These are phyloP conservation scores for Marvania coccoides DNA, from an alignment of 139 green algal genomes.

Conservation along the genomic window DNA sequence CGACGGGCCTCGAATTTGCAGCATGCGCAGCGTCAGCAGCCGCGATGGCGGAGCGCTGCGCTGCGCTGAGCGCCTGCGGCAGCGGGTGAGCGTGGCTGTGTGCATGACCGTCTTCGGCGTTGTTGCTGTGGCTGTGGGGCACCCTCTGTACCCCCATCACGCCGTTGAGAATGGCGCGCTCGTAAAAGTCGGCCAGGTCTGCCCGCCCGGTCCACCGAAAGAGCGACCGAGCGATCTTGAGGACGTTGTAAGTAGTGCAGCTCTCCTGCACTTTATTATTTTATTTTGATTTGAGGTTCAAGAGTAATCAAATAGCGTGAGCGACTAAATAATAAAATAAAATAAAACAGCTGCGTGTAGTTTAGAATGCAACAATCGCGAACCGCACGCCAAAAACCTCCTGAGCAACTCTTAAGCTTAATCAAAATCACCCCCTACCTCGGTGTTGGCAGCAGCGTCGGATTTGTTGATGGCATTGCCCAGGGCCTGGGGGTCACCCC, in stretches of 20 bases:
- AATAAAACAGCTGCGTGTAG: too few relatives aligned
- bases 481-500: slow-evolving; percentile 23
- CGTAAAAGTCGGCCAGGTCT: slow-evolving; percentile 42
- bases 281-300: too few relatives aligned
- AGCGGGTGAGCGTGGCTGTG: background rate
- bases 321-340: too few relatives aligned
- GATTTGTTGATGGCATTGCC: slow-evolving; percentile 12
- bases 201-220: slow-evolving; percentile 42
- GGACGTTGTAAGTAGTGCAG: slow-evolving; percentile 61
- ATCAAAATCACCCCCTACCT: too few relatives aligned
- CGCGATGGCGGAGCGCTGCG: background rate
- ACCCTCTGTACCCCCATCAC: slow-evolving; percentile 32
- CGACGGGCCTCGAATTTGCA: background rate
- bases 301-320: too few relatives aligned
- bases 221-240: slow-evolving; percentile 50
- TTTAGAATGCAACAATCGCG: too few relatives aligned
- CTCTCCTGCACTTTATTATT: slow-evolving; percentile 47
- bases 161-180: slow-evolving; percentile 51
- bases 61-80: background rate
- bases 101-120: background rate
- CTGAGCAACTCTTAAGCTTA: too few relatives aligned
- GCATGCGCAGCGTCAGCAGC: background rate
- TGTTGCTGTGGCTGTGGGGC: background rate
- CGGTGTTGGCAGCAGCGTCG: background rate
- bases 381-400: too few relatives aligned